phyloP scores from a whole-genome alignment of 2,329 filamentous ascomycete genomes.

The Ceratocystis albifundus region DNA sequence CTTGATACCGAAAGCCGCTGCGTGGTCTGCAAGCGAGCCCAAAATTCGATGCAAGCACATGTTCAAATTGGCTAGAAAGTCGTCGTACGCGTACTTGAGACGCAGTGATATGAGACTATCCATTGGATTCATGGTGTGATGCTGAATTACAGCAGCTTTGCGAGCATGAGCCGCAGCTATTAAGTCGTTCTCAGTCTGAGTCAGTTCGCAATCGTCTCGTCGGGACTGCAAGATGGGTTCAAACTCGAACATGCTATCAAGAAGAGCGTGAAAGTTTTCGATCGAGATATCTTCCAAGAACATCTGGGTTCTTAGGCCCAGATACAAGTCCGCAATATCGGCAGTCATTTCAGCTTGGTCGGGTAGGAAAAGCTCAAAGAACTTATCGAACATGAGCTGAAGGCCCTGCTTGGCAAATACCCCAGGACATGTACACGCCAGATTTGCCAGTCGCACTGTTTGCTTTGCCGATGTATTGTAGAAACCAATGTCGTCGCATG shows the following conservation, averaged over 20 bases:
- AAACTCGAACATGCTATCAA: constrained; percentile 22
- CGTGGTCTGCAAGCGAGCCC: constrained; percentile 30
- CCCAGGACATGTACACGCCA: constrained; percentile 20
- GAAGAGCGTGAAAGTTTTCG: constrained; percentile 14
- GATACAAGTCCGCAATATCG: constrained; percentile 22
- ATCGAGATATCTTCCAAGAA: constrained; percentile 18
- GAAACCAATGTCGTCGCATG: constrained; percentile 32
- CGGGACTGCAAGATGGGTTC: constrained; percentile 18
- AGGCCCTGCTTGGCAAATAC: constrained; percentile 28
- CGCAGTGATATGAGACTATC: constrained; percentile 6
- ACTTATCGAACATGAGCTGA: constrained; percentile 36
- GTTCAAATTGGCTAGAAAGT: constrained; percentile 29
- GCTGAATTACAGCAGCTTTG: constrained; percentile 19
- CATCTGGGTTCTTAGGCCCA: constrained; percentile 22
- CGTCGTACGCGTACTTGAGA: constrained; percentile 18
- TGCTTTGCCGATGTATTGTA: constrained; percentile 29
- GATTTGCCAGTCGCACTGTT: constrained; percentile 23
- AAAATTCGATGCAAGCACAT: constrained; percentile 31
- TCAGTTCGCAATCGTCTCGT: constrained; percentile 18
- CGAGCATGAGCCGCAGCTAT: constrained; percentile 18
- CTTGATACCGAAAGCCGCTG: constrained; percentile 30
- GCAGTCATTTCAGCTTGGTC: constrained; percentile 21
- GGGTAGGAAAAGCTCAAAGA: constrained; percentile 34
- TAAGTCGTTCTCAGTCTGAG: constrained; percentile 20
- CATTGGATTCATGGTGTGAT: constrained; percentile 16